phyloP scores from a whole-genome alignment of 164 flowering plant species.

The Taxillus chinensis region DNA sequence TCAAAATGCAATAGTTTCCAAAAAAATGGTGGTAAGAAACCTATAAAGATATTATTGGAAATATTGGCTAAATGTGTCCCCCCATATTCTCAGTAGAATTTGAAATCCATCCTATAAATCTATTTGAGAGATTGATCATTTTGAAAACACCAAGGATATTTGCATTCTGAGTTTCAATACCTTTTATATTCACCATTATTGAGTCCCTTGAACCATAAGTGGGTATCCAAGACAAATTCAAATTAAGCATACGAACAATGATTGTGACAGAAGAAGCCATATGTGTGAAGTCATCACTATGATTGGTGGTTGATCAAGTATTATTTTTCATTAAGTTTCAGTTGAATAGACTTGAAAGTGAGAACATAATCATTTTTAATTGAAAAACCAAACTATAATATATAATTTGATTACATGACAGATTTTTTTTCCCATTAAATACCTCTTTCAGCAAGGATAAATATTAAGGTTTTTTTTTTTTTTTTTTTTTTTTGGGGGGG shows the following conservation, averaged over 20 bases:
- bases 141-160: not conserved
- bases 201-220: not conserved
- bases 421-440: too few species aligned
- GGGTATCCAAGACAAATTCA: not conserved
- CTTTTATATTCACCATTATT: not conserved
- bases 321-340: too few species aligned
- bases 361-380: too few species aligned
- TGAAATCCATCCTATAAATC: conserved; percentile 9
- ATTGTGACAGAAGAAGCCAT: not conserved
- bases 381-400: too few species aligned
- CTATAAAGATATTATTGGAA: conserved; percentile 8
- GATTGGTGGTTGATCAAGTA: too few species aligned
- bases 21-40: conserved; percentile 4
- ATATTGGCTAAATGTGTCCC: conserved; percentile 3
- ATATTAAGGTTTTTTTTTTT: not conserved
- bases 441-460: not conserved
- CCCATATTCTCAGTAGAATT: conserved; percentile 3
- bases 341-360: too few species aligned
- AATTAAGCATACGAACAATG: not conserved
- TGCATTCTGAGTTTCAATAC: not conserved
- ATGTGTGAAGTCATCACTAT: not conserved
- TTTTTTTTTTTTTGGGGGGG: too few species aligned
- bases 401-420: too few species aligned
- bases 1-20: conserved; percentile 8
- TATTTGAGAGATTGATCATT: conserved; percentile 9